These are phyloP conservation scores for Cymodocea nodosa DNA, from an alignment of 116 monocot genomes.

Conservation along the genomic window DNA sequence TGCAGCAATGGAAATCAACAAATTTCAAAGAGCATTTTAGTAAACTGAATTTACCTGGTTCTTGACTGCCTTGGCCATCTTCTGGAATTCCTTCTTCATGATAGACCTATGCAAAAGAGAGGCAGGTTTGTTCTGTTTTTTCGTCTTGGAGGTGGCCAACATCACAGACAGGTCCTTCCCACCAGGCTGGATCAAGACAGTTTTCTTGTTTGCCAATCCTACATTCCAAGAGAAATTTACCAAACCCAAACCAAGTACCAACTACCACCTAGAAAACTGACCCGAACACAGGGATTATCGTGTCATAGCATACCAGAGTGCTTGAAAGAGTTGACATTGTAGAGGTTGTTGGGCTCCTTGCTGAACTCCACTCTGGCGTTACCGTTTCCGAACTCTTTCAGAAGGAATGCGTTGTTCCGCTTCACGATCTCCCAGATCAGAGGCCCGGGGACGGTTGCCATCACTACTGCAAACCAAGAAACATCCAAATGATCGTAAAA, in stretches of 20 bases:
- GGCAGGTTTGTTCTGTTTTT: constrained; percentile 64
- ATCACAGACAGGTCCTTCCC: constrained; percentile 49
- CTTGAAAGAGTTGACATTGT: constrained; percentile 68
- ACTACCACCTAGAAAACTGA: background rate
- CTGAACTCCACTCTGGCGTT: constrained; percentile 85
- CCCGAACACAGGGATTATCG: background rate
- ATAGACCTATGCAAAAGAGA: constrained; percentile 33
- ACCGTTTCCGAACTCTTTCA: constrained; percentile 84
- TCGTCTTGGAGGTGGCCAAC: constrained; percentile 52
- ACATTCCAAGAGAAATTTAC: background rate
- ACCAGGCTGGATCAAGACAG: constrained; percentile 48
- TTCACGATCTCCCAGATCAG: constrained; percentile 88
- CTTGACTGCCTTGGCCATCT: constrained; percentile 63
- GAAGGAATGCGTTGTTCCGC: constrained; percentile 64
- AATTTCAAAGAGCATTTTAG: background rate
- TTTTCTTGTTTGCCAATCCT: constrained; percentile 84
- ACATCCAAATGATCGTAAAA: background rate
- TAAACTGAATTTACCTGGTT: constrained; percentile 37
- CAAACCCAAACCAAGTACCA: background rate
- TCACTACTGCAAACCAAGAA: constrained; percentile 8
- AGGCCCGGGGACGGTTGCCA: constrained; percentile 42
- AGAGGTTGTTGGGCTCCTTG: constrained; percentile 88
- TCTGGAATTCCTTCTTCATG: constrained; percentile 74
- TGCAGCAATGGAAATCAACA: background rate
- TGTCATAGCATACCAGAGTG: constrained; percentile 48